Percentiles rank a stretch among this genome's conserved stretches.
phyloP scores from a whole-genome alignment of 805 yeast genomes.

The Starmera caribaea region DNA sequence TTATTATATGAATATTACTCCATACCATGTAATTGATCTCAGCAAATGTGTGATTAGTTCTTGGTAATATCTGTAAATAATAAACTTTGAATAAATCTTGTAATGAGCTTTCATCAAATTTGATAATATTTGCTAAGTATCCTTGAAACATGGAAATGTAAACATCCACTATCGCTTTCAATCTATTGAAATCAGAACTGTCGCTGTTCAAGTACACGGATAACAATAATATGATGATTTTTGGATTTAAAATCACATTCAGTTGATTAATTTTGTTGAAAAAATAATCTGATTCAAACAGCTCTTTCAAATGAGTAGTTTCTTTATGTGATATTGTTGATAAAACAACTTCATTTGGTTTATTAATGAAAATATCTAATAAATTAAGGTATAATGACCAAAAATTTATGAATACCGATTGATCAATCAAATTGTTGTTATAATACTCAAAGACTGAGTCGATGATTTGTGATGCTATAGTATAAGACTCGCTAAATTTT shows the following conservation, averaged over 20 bases:
- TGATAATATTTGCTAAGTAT: slow-evolving; percentile 1
- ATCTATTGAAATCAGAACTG: slow-evolving; percentile 5
- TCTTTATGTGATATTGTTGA: too few relatives aligned
- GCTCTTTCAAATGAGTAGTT: too few relatives aligned
- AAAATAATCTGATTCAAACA: slow-evolving; percentile 6
- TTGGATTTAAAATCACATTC: slow-evolving; percentile 10
- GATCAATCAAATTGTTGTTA: slow-evolving; percentile 7
- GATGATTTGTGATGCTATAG: slow-evolving; percentile 1
- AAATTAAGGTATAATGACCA: slow-evolving; percentile 19
- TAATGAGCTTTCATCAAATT: slow-evolving; percentile 3
- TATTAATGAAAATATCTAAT: slow-evolving; percentile 16
- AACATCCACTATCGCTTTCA: slow-evolving; percentile 13
- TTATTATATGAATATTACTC: slow-evolving; percentile 9
- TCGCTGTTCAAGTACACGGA: slow-evolving; percentile 15
- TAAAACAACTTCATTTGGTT: background rate
- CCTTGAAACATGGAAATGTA: slow-evolving; percentile 7
- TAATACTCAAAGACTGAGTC: slow-evolving; percentile 4
- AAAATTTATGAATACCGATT: slow-evolving; percentile 8
- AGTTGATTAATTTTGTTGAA: slow-evolving; percentile 8
- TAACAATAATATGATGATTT: slow-evolving; percentile 10
- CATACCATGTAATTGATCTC: slow-evolving; percentile 14
- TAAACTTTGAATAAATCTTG: slow-evolving; percentile 15
- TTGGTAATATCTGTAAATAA: slow-evolving; percentile 12
- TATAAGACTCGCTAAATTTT: slow-evolving; percentile 13
- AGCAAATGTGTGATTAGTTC: slow-evolving; percentile 8